Evolutionary conservation across 495 filamentous ascomycete species (phyloP).

Genomic region (Hypoxylon trugodes): DNA sequence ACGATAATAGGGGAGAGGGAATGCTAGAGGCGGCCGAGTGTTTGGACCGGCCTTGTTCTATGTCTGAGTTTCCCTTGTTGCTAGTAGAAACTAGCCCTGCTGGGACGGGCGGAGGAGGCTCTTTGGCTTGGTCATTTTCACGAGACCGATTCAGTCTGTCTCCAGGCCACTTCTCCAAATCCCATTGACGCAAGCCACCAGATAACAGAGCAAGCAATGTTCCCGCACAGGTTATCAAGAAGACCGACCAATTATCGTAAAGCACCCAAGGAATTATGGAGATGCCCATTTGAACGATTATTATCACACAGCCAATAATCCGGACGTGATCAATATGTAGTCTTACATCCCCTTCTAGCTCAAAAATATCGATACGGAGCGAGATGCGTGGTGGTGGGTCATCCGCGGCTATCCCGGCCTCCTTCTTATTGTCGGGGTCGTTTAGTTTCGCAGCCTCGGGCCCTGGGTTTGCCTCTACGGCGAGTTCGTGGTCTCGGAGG

Average conservation of each 20-base stretch:
- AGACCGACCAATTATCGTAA: constrained; percentile 54
- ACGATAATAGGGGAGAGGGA: too few relatives aligned
- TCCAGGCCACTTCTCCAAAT: constrained; percentile 62
- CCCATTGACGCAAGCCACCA: constrained; percentile 57
- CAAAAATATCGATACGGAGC: constrained; percentile 34
- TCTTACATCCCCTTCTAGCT: too few relatives aligned
- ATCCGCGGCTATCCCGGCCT: background rate
- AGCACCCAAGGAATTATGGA: constrained; percentile 54
- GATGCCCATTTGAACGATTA: too few relatives aligned
- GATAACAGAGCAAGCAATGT: constrained; percentile 49
- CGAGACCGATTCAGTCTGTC: too few relatives aligned
- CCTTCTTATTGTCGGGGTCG: background rate
- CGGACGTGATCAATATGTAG: too few relatives aligned
- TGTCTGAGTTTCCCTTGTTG: too few relatives aligned
- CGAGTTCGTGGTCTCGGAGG: constrained; percentile 57
- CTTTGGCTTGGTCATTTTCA: too few relatives aligned
- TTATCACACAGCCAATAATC: too few relatives aligned
- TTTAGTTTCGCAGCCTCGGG: background rate
- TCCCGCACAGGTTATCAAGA: constrained; percentile 53
- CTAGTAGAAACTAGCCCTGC: too few relatives aligned
- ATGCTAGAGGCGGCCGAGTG: too few relatives aligned
- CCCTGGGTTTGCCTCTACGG: constrained; percentile 29
- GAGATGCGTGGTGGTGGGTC: background rate
- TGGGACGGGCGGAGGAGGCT: too few relatives aligned
- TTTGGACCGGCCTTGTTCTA: too few relatives aligned